phyloP scores from a whole-genome alignment of 23 red algal genomes.

The Gracilaria domingensis region DNA sequence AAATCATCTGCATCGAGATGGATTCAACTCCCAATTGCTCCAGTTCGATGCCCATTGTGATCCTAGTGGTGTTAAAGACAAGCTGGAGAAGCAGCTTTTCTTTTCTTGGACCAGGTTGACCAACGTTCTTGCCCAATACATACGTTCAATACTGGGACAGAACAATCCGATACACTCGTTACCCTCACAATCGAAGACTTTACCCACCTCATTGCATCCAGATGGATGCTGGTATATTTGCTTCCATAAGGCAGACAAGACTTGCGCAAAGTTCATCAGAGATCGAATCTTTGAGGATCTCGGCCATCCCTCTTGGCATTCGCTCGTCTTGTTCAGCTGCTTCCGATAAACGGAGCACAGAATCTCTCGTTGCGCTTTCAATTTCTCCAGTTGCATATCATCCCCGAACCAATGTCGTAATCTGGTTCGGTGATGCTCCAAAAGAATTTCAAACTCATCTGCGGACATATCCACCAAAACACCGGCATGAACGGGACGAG shows the following conservation, averaged over 20 bases:
- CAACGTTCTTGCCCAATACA: constrained; percentile 16
- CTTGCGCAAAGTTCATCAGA: constrained; percentile 14
- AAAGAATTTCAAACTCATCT: background rate
- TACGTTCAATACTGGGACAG: background rate
- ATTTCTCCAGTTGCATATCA: constrained; percentile 4
- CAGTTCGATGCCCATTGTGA: constrained; percentile 13
- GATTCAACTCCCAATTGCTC: background rate
- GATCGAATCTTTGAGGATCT: background rate
- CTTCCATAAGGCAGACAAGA: constrained; percentile 3
- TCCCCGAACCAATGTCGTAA: background rate
- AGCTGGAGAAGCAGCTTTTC: background rate
- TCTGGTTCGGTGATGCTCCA: background rate
- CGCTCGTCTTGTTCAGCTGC: background rate
- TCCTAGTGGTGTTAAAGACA: background rate
- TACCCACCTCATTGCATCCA: background rate
- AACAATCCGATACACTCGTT: background rate
- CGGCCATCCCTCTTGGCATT: background rate
- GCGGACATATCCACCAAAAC: background rate
- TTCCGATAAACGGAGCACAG: background rate
- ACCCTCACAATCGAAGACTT: background rate
- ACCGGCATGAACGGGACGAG: background rate
- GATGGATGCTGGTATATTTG: background rate
- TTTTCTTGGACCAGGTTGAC: constrained; percentile 16
- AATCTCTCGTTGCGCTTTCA: background rate
- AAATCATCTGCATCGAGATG: background rate